Conservation (phyloP, 2,329 filamentous ascomycete species). For the Hymenoscyphus infarciens region DNA sequence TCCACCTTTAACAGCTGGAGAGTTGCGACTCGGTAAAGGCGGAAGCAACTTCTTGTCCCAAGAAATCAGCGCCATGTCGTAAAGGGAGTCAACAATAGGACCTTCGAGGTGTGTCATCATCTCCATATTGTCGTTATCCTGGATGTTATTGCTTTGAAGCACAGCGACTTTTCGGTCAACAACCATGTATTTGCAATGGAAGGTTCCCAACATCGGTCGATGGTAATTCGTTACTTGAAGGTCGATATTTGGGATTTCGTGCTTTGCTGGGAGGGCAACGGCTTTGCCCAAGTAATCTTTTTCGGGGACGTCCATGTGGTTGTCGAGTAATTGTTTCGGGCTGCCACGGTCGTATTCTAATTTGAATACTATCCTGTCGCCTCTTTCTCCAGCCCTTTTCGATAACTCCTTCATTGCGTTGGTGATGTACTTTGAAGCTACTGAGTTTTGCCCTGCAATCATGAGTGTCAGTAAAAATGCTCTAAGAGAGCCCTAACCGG, state of each 20-base stretch:
- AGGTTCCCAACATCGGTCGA: constrained; percentile 65
- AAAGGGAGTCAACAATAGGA: constrained; percentile 70
- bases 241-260: constrained; percentile 69
- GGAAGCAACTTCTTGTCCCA: constrained; percentile 65
- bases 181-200: constrained; percentile 75
- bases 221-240: constrained; percentile 73
- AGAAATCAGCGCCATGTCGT: constrained; percentile 69
- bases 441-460: constrained; percentile 59
- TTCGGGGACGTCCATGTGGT: constrained; percentile 57
- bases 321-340: constrained; percentile 60
- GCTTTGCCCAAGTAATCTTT: constrained; percentile 55
- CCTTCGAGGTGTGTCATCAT: constrained; percentile 78
- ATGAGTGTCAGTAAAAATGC: background rate
- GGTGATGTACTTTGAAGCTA: constrained; percentile 64
- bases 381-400: constrained; percentile 55
- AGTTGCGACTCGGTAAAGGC: constrained; percentile 52
- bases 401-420: constrained; percentile 69
- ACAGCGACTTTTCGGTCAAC: constrained; percentile 69
- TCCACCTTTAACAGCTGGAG: constrained; percentile 45
- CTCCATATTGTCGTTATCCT: constrained; percentile 75
- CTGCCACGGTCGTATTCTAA: constrained; percentile 72
- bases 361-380: constrained; percentile 61
- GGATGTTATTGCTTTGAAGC: constrained; percentile 75
- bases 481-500: background rate
- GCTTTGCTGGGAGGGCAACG: constrained; percentile 56